Base-by-base conservation (phyloP, 2,329 filamentous ascomycete species). In the Blastomyces parvus region DNA sequence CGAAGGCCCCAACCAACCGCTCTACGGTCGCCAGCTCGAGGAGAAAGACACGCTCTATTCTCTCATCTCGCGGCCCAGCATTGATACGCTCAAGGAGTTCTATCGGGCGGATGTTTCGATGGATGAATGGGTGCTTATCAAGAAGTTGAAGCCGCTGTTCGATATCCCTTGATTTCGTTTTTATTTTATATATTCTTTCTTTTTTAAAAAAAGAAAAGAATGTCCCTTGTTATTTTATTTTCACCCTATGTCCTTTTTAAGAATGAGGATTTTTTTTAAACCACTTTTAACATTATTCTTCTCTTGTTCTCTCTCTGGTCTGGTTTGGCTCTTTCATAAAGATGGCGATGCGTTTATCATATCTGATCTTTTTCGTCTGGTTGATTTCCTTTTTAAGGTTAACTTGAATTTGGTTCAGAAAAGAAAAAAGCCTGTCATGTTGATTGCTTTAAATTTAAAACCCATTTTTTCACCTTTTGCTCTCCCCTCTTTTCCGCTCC, bases 31-130 rank as follows among this genome's bases (percentile, higher is more conserved):
- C 65, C 94, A 99, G 67, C 84, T 99, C 60, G 94, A 99, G 77
- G 93, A 99, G 76, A 85, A 86, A 67, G 94, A 99, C 75, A 83
- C 80, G 1, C 82, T 99, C 17, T 97, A 97, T 83, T 93, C 88
- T 68, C 82, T 89, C 65, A 91, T 99, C 71, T 94, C 89, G 53
- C 85, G 94, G 69, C 83, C 86, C 69, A 94, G 89, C 72, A 99
- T 99, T 76, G 90, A 99, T 78, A 91, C 88, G 9, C 84, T 99
- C 67, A 99, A 99, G 83, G 90, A 97, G 74, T 97, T 91, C 76
- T 99, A 97, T 80, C 84, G 92, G 63, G 81, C 86, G 64, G 92
- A 97, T 65, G 90, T 97, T 52, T 84, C 83, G 59, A 93, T 89
- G 78, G 94, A 97, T 13, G 94, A 99, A 79, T 99, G 94, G 94